phyloP scores from a whole-genome alignment of 495 filamentous ascomycete species.

The Saxophila tyrrhenica region DNA sequence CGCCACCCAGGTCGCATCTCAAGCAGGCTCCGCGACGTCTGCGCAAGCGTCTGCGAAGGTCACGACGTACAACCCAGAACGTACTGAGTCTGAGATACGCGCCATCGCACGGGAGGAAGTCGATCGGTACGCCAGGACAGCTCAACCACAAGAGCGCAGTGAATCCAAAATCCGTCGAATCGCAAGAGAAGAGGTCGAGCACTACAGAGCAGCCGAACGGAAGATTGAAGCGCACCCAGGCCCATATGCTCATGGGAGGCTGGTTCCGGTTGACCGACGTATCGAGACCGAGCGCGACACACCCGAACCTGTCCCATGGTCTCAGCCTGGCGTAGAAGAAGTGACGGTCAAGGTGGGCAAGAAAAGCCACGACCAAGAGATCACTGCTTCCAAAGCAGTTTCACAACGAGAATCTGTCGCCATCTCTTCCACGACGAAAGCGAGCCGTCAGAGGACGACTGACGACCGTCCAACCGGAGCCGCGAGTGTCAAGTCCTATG shows the following conservation, averaged over 20 bases:
- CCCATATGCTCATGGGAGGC: slow-evolving; percentile 15
- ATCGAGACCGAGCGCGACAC: slow-evolving; percentile 1
- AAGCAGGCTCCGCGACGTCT: neutral
- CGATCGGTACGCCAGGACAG: neutral
- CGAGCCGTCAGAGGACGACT: too few relatives aligned
- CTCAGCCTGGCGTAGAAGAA: neutral
- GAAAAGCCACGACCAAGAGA: neutral
- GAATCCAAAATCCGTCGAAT: slow-evolving; percentile 10
- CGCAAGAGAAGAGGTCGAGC: slow-evolving; percentile 15
- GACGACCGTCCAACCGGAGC: too few relatives aligned
- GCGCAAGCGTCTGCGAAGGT: neutral
- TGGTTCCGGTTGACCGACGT: slow-evolving; percentile 12
- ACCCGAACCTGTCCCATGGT: neutral
- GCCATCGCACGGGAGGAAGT: slow-evolving; percentile 1
- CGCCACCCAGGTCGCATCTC: neutral
- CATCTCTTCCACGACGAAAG: neutral
- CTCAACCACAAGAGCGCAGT: neutral
- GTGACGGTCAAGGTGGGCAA: neutral
- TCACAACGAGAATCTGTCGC: neutral
- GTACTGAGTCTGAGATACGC: neutral
- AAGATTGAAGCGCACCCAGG: slow-evolving; percentile 15
- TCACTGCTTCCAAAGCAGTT: neutral
- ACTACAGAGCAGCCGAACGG: slow-evolving; percentile 16
- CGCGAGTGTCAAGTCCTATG: too few relatives aligned
- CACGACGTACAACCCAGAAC: neutral